Evolutionary conservation across 495 filamentous ascomycete species (phyloP), one percentile per base, ranked within the genome.

Genomic region (Cladorrhinum samala): DNA sequence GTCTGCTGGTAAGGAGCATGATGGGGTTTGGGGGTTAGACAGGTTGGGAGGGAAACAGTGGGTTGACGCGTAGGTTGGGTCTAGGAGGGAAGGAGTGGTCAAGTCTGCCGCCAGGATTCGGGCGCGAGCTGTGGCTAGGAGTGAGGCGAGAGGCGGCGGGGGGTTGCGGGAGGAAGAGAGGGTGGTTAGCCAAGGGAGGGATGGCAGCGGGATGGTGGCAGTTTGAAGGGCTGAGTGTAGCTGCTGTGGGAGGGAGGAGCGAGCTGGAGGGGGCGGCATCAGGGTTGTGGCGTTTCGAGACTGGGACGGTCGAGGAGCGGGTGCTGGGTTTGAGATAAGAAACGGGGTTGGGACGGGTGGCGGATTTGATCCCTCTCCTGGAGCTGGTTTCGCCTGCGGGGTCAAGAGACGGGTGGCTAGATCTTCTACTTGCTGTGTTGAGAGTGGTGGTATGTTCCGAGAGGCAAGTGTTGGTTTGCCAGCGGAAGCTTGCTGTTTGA

Each of bases 91-190:
- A 0, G 85, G 78, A 2, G 74, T 70, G 4, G 83, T 83, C 42
- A 96, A 77, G 73, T 97, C 87, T 19, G 85, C 80, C 41, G 83
- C 77, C 6, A 96, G 81, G 20, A 96, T 67, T 48, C 91, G 91
- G 64, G 87, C 85, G 39, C 86, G 79, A 14, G 89, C 86, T 14
- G 92, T 94, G 42, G 88, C 83, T 46, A 84, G 73, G 16, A 96
- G 77, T 11, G 86, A 83, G 13, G 83, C 76, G 20, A 90, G 64
- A 4, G 91, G 86, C 1, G 83, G 81, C 5, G 79, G 81, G 17
- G 69, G 69, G 45, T 51, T 64, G 51, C 74, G 72, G 18, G 49
- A 3, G 5, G 61, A 60, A n/a, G 57, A 51, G 38, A 69, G 33
- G 14, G 74, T 62, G 30, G 57, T 54, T 27, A 53, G 58, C 1